phyloP scores from a whole-genome alignment of 768 basidiomycete genomes.

The Psilocybe subaeruginosa region DNA sequence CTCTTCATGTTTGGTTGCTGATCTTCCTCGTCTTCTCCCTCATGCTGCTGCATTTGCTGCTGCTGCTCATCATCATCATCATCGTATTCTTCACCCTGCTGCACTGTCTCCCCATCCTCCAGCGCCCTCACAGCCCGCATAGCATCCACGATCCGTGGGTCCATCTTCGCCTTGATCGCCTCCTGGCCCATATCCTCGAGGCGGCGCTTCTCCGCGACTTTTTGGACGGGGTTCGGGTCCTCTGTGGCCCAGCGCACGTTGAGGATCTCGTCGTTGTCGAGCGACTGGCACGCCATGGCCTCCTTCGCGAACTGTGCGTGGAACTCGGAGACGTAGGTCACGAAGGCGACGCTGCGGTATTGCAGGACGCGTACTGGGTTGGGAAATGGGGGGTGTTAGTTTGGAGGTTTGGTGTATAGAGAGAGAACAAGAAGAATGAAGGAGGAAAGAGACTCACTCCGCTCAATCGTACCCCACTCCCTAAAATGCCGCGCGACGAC shows the following conservation, averaged over 20 bases:
- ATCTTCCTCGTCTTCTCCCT: slow-evolving; percentile 24
- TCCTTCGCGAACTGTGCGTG: slow-evolving; percentile 97
- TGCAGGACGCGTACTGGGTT: slow-evolving; percentile 83
- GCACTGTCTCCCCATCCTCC: slow-evolving; percentile 73
- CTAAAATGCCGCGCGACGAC: slow-evolving; percentile 90
- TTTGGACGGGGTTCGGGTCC: slow-evolving; percentile 93
- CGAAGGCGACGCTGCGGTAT: slow-evolving; percentile 95
- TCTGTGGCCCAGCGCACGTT: slow-evolving; percentile 99
- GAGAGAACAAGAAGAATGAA: background rate
- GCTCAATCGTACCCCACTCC: slow-evolving; percentile 94
- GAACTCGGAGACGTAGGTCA: slow-evolving; percentile 88
- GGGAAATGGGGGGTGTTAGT: background rate
- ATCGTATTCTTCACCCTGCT: slow-evolving; percentile 42
- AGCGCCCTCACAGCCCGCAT: slow-evolving; percentile 84
- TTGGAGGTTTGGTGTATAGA: background rate
- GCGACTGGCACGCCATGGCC: slow-evolving; percentile 97
- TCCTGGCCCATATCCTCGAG: slow-evolving; percentile 85
- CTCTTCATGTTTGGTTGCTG: slow-evolving; percentile 36
- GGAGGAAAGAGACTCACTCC: slow-evolving; percentile 58
- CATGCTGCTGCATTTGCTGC: slow-evolving; percentile 11
- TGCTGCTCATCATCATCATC: slow-evolving; percentile 36
- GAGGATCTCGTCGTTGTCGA: slow-evolving; percentile 96
- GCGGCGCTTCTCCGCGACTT: slow-evolving; percentile 81
- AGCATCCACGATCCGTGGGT: slow-evolving; percentile 87
- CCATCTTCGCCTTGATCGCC: slow-evolving; percentile 84